These are phyloP conservation scores for Leccinellum luteum DNA, from an alignment of 768 basidiomycete genomes.

Conservation along the genomic window DNA sequence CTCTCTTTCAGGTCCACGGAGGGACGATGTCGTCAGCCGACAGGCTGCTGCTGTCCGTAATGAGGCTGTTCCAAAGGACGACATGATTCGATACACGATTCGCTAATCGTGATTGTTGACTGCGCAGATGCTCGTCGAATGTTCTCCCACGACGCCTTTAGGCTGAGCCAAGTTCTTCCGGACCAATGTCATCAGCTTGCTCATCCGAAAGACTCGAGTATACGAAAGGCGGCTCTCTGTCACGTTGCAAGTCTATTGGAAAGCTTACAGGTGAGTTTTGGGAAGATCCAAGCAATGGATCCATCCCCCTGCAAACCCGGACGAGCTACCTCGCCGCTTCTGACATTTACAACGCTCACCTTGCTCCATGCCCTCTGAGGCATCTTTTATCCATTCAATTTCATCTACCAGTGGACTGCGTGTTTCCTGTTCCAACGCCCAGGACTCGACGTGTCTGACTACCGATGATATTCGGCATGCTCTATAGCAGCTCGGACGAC, in stretches of 20 bases:
- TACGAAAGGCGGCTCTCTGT: slow-evolving; percentile 60
- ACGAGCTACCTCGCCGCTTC: slow-evolving; percentile 53
- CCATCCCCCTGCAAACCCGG: slow-evolving; percentile 34
- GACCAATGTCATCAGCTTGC: slow-evolving; percentile 72
- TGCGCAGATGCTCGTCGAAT: slow-evolving; percentile 58
- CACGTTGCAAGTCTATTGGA: slow-evolving; percentile 63
- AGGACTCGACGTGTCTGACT: slow-evolving; percentile 75
- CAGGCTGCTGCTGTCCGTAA: slow-evolving; percentile 64
- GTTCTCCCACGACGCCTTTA: slow-evolving; percentile 54
- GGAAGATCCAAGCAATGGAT: slow-evolving; percentile 16
- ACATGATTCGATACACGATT: slow-evolving; percentile 67
- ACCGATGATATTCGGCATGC: slow-evolving; percentile 85
- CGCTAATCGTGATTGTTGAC: slow-evolving; percentile 72
- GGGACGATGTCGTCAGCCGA: slow-evolving; percentile 70
- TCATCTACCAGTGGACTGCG: slow-evolving; percentile 83
- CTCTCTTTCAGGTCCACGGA: slow-evolving; percentile 69
- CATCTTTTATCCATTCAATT: slow-evolving; percentile 84
- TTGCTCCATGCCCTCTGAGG: slow-evolving; percentile 78
- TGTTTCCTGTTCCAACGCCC: slow-evolving; percentile 91
- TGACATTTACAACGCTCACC: slow-evolving; percentile 77
- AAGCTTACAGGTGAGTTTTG: slow-evolving; percentile 55
- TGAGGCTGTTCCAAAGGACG: slow-evolving; percentile 57
- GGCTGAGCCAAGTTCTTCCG: slow-evolving; percentile 83
- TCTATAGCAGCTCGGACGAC: slow-evolving; percentile 75
- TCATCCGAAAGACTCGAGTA: slow-evolving; percentile 57